Evolutionary conservation across 176 grass and related monocot genomes (phyloP).

Genomic region (Alloteropsis semialata): DNA sequence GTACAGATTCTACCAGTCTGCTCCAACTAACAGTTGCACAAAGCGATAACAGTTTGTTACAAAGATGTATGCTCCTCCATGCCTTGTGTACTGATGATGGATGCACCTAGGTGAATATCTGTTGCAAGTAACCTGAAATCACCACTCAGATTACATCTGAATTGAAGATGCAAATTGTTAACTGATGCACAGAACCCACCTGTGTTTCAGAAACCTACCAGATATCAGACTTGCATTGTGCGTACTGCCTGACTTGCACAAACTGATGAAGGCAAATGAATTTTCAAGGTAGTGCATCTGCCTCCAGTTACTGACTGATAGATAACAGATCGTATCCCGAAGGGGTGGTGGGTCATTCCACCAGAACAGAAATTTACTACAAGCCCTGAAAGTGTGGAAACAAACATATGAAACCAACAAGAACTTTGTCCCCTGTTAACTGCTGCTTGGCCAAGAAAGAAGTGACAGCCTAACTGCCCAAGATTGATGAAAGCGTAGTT

Average conservation of each 20-base stretch:
- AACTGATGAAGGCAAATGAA: not conserved
- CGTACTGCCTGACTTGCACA: not conserved
- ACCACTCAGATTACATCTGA: not conserved
- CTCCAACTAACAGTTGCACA: not conserved
- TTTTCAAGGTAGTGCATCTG: not conserved
- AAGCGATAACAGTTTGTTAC: not conserved
- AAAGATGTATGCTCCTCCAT: not conserved
- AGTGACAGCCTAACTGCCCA: not conserved
- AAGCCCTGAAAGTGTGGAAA: not conserved
- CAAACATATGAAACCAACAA: not conserved
- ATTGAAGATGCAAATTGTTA: not conserved
- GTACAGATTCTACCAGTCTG: not conserved
- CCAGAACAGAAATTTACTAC: not conserved
- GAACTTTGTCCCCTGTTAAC: not conserved
- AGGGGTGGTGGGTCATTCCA: not conserved
- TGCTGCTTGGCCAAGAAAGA: not conserved
- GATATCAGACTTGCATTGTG: not conserved
- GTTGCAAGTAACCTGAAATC: not conserved
- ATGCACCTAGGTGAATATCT: not conserved
- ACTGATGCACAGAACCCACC: not conserved
- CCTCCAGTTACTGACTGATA: not conserved
- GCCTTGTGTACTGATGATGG: not conserved
- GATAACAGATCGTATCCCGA: not conserved
- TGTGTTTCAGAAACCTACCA: not conserved
- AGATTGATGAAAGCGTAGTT: not conserved